These are phyloP conservation scores for Irpex lacteus DNA, from an alignment of 1,284 basidiomycete genomes.

Conservation along the genomic window DNA sequence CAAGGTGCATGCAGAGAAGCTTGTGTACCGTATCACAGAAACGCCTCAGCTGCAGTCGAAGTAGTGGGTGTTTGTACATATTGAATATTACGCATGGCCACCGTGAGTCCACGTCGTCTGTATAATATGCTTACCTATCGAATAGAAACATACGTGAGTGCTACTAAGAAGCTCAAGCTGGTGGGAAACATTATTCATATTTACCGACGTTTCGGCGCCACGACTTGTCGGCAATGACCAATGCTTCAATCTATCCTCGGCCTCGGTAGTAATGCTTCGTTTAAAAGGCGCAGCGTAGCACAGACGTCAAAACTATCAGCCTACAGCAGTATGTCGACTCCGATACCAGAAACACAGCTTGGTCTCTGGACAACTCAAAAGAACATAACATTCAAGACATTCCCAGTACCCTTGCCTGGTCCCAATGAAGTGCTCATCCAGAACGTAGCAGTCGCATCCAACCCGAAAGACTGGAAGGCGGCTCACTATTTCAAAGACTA, in stretches of 20 bases:
- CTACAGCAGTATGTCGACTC: neutral
- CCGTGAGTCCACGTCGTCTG: neutral
- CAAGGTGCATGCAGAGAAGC: slow-evolving; percentile 1
- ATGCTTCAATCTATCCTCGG: too few species aligned
- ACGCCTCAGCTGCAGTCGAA: neutral
- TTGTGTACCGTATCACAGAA: neutral
- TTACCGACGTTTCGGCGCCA: too few species aligned
- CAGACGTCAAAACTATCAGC: too few species aligned
- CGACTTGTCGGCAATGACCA: too few species aligned
- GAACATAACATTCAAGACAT: neutral
- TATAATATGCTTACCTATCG: too few species aligned
- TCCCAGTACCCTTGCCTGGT: slow-evolving; percentile 3
- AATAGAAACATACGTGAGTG: too few species aligned
- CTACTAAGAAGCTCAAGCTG: too few species aligned
- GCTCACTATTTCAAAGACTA: slow-evolving; percentile 30
- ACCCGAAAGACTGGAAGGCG: slow-evolving; percentile 24
- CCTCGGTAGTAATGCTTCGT: too few species aligned
- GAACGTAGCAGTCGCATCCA: slow-evolving; percentile 10
- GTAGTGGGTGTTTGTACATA: neutral
- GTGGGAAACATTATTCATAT: too few species aligned
- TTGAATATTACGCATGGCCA: neutral
- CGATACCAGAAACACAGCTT: neutral
- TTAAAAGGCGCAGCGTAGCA: too few species aligned
- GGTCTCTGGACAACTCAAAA: neutral
- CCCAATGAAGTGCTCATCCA: slow-evolving; percentile 12